Evolutionary conservation across 139 green algal species (phyloP).

Genomic region (Chlorella ohadii): DNA sequence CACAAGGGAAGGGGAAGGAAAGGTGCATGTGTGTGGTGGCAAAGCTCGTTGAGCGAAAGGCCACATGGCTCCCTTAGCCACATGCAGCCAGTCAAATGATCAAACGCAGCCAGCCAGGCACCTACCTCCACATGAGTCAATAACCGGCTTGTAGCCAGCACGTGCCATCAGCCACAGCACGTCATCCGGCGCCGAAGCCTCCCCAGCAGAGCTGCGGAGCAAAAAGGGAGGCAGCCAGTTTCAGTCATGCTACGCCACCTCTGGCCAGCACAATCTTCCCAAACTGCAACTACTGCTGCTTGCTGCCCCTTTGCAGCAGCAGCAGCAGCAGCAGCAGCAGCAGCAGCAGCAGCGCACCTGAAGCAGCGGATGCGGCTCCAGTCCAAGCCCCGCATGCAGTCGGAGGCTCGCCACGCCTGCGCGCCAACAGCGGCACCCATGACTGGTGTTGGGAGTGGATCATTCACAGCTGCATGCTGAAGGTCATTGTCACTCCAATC

Average conservation of each 20-base stretch:
- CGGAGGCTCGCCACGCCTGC: slow-evolving; percentile 67
- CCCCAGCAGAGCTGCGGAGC: slow-evolving; percentile 62
- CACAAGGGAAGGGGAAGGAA: background rate
- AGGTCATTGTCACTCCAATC: no score
- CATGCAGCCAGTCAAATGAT: no score
- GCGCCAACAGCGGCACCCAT: background rate
- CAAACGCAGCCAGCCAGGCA: no score
- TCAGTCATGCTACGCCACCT: no score
- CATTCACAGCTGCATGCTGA: no score
- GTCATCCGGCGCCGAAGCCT: slow-evolving; percentile 74
- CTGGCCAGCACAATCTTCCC: no score
- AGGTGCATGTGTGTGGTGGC: background rate
- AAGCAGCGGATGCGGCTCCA: slow-evolving; percentile 70
- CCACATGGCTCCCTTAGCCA: no score
- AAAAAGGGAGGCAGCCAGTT: background rate
- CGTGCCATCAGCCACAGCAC: slow-evolving; percentile 69
- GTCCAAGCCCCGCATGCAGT: slow-evolving; percentile 62
- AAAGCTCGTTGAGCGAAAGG: no score
- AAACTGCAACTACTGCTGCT: no score
- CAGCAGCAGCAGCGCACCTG: background rate
- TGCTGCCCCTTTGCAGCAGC: background rate
- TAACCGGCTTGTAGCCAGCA: slow-evolving; percentile 80
- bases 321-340: no score
- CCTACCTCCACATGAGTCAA: slow-evolving; percentile 90
- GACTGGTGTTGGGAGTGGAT: no score